These are phyloP conservation scores for Rhizophora mangle DNA, from an alignment of 345 rosid genomes.

Conservation along the genomic window DNA sequence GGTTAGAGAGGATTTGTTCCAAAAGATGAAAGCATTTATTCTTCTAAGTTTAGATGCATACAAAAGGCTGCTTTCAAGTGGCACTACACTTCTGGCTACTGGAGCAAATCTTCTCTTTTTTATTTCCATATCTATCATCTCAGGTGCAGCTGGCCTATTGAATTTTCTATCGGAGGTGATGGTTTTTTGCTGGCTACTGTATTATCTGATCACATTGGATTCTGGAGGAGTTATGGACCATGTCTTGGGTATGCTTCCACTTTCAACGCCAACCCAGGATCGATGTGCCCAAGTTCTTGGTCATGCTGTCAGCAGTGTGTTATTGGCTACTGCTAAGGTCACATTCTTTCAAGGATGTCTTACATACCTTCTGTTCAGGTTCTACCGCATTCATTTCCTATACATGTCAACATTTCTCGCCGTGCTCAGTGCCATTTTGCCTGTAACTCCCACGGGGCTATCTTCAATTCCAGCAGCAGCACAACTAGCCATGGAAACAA, in stretches of 20 bases:
- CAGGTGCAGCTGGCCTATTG: conserved; percentile 7
- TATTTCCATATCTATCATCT: neutral
- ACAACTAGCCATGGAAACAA: neutral
- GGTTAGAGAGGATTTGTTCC: neutral
- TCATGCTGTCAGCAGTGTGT: conserved; percentile 4
- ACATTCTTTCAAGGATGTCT: conserved; percentile 17
- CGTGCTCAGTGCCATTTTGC: conserved; percentile 4
- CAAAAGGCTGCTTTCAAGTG: neutral
- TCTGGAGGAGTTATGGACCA: conserved; percentile 13
- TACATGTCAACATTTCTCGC: conserved; percentile 7
- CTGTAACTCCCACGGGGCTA: neutral
- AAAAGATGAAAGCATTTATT: neutral
- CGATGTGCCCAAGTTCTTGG: conserved; percentile 12
- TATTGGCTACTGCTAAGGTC: conserved; percentile 7
- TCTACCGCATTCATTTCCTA: conserved; percentile 7
- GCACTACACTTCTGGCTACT: neutral
- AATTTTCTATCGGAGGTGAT: conserved; percentile 1
- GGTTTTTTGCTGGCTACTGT: conserved; percentile 12
- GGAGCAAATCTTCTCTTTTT: neutral
- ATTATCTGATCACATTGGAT: conserved; percentile 10
- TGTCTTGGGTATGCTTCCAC: conserved; percentile 8
- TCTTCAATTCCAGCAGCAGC: conserved; percentile 11
- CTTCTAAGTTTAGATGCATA: conserved; percentile 3
- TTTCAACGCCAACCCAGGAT: neutral
- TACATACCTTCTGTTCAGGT: conserved; percentile 10